Percentiles rank a stretch among this genome's conserved stretches.
Evolutionary conservation across 108 stramenopile species (phyloP).

Genomic region (Cylindrotheca fusiformis): DNA sequence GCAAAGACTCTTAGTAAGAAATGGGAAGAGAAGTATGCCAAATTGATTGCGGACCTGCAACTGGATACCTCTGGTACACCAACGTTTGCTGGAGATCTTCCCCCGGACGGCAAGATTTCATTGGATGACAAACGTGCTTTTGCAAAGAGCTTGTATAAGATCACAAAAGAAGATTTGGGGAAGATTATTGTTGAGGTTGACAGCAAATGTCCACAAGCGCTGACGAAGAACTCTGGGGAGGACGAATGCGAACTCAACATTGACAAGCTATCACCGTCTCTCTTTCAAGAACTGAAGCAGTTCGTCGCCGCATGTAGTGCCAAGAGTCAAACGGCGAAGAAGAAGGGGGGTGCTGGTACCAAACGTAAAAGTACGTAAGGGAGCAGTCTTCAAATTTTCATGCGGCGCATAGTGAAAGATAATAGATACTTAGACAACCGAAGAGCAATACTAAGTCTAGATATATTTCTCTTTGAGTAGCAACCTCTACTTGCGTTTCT

Average conservation of each 20-base stretch:
- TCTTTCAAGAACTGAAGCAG: slow-evolving; percentile 71
- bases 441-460: too few relatives aligned
- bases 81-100: background rate
- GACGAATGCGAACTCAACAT: slow-evolving; percentile 95
- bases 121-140: slow-evolving; percentile 85
- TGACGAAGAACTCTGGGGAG: slow-evolving; percentile 79
- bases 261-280: slow-evolving; percentile 75
- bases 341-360: slow-evolving; percentile 54
- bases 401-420: background rate
- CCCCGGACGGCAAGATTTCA: slow-evolving; percentile 22
- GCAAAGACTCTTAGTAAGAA: slow-evolving; percentile 65
- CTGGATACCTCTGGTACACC: slow-evolving; percentile 13
- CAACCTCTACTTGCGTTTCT: background rate
- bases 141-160: slow-evolving; percentile 81
- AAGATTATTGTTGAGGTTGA: slow-evolving; percentile 88
- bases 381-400: background rate
- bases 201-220: slow-evolving; percentile 80
- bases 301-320: slow-evolving; percentile 22
- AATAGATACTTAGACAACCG: too few relatives aligned
- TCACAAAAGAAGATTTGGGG: slow-evolving; percentile 89
- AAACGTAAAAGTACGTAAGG: slow-evolving; percentile 10
- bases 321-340: slow-evolving; percentile 17
- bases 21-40: slow-evolving; percentile 81
- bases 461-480: background rate
- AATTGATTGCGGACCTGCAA: slow-evolving; percentile 32